phyloP scores from a whole-genome alignment of 768 basidiomycete species.

The Xerocomellus dryophilus region DNA sequence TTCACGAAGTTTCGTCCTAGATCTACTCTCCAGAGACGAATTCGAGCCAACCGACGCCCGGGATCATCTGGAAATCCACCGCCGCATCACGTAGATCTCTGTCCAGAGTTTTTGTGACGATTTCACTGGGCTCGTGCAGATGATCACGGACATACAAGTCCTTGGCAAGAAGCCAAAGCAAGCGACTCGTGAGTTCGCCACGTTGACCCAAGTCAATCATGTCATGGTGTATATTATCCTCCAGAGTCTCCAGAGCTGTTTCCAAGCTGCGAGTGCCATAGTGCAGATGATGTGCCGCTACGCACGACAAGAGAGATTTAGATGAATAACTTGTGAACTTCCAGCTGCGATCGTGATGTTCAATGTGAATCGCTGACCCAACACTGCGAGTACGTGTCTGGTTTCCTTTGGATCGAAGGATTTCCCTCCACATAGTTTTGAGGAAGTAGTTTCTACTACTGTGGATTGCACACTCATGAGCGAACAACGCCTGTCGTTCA shows the following conservation, averaged over 20 bases:
- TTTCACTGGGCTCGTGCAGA: not conserved
- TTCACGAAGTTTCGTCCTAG: not conserved
- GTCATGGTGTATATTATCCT: not conserved
- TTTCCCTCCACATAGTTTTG: not conserved
- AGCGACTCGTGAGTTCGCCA: not conserved
- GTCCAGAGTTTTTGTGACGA: not conserved
- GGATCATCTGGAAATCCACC: slow-evolving; percentile 3
- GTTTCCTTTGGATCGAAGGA: not conserved
- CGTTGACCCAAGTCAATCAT: slow-evolving; percentile 1
- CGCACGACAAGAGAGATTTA: slow-evolving; percentile 7
- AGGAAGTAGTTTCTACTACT: not conserved
- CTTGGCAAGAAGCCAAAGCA: slow-evolving; percentile 2
- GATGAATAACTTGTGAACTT: slow-evolving; percentile 9
- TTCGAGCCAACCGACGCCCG: not conserved
- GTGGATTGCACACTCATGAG: not conserved
- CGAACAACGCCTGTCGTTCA: not conserved
- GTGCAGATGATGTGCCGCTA: not conserved
- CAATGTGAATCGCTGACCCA: not conserved
- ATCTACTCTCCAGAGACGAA: not conserved
- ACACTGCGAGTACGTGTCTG: not conserved
- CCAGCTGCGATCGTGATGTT: slow-evolving; percentile 1
- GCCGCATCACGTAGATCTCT: not conserved
- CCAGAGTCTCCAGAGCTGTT: not conserved
- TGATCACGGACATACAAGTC: not conserved
- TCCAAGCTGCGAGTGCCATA: not conserved